These are phyloP conservation scores for Diutina scorzettiae DNA, from an alignment of 1,139 yeast genomes.

Conservation along the genomic window DNA sequence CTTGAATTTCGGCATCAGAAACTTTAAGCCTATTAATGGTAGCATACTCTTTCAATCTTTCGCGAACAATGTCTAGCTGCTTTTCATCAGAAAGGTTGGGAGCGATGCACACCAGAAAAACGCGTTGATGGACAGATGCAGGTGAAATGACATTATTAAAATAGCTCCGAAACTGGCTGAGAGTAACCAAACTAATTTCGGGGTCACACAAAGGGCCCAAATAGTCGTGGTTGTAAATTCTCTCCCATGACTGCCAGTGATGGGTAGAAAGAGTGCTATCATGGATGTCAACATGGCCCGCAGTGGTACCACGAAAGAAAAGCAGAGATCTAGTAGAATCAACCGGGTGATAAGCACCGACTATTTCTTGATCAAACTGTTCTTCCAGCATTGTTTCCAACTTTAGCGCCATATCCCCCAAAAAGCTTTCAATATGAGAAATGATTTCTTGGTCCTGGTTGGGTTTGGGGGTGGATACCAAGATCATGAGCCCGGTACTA, in stretches of 20 bases:
- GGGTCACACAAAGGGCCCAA: conserved; percentile 17
- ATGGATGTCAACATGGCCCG: conserved; percentile 15
- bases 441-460: conserved; percentile 22
- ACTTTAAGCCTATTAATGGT: neutral
- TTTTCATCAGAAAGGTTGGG: neutral
- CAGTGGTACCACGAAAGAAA: conserved; percentile 14
- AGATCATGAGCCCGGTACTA: conserved; percentile 44
- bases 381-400: conserved; percentile 15
- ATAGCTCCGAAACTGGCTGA: conserved; percentile 19
- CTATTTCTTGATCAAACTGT: conserved; percentile 20
- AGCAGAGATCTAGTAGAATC: conserved; percentile 15
- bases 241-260: conserved; percentile 38
- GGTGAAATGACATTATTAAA: conserved; percentile 11
- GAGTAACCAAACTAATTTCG: conserved; percentile 16
- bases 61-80: neutral
- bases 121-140: neutral
- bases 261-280: conserved; percentile 14
- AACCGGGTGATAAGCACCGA: conserved; percentile 21
- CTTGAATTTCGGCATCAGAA: neutral
- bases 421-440: conserved; percentile 31
- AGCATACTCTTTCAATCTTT: neutral
- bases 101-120: neutral
- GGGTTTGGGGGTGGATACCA: conserved; percentile 36
- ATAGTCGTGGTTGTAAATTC: conserved; percentile 31
- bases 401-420: conserved; percentile 24